phyloP scores from a whole-genome alignment of 140 eudicot species.

The Senecio squalidus region DNA sequence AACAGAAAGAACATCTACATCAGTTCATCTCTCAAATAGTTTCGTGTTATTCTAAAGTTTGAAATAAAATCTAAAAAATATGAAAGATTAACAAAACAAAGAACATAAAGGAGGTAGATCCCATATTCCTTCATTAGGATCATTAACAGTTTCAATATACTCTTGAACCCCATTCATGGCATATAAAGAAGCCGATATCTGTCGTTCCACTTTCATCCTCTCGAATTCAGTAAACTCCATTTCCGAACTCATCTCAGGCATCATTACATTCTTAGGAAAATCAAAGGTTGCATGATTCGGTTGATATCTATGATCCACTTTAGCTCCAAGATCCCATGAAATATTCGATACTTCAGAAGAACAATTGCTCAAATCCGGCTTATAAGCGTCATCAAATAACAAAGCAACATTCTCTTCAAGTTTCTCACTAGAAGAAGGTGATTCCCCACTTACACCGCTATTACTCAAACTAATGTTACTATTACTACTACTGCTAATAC shows the following conservation, averaged over 20 bases:
- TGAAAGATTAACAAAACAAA: slow-evolving; percentile 32
- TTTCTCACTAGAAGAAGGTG: slow-evolving; percentile 22
- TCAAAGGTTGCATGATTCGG: slow-evolving; percentile 35
- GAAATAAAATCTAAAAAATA: slow-evolving; percentile 18
- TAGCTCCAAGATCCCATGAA: slow-evolving; percentile 35
- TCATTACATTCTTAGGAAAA: slow-evolving; percentile 30
- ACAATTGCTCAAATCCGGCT: slow-evolving; percentile 61
- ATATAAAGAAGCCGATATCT: slow-evolving; percentile 81
- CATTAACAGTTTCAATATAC: slow-evolving; percentile 63
- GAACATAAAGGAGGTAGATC: slow-evolving; percentile 77
- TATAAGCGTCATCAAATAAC: slow-evolving; percentile 62
- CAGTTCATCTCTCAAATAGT: slow-evolving; percentile 24
- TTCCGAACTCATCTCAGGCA: slow-evolving; percentile 15
- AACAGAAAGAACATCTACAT: slow-evolving; percentile 24
- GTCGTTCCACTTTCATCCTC: slow-evolving; percentile 85
- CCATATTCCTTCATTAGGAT: slow-evolving; percentile 67
- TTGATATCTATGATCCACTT: slow-evolving; percentile 29
- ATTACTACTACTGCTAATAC: slow-evolving; percentile 14
- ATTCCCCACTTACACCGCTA: slow-evolving; percentile 26
- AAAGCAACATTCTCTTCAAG: slow-evolving; percentile 31
- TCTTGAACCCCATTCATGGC: slow-evolving; percentile 90
- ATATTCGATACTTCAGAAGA: slow-evolving; percentile 19
- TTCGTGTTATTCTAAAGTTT: slow-evolving; percentile 26
- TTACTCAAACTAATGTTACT: slow-evolving; percentile 13
- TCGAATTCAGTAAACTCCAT: slow-evolving; percentile 58